Evolutionary conservation across 805 yeast genomes (phyloP).

Genomic region (Suhomyces sp.): DNA sequence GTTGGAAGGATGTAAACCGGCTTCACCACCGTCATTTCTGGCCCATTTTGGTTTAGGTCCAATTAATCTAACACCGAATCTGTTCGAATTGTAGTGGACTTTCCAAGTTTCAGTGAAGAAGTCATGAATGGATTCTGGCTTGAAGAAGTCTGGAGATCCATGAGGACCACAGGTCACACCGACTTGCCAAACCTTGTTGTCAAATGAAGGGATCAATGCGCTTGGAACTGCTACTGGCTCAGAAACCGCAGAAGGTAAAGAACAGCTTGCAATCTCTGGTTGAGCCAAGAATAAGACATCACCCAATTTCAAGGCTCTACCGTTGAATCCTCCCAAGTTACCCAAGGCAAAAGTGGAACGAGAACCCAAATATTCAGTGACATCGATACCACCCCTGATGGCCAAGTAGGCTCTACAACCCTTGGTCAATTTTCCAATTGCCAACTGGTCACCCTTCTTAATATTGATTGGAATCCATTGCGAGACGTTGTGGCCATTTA

Average conservation of each 20-base stretch:
- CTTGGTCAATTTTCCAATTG: constrained; percentile 72
- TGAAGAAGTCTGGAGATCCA: constrained; percentile 94
- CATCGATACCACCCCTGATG: constrained; percentile 90
- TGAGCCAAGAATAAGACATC: constrained; percentile 87
- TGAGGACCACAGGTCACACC: constrained; percentile 98
- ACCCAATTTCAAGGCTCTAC: constrained; percentile 86
- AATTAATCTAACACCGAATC: constrained; percentile 91
- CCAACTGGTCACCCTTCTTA: constrained; percentile 70
- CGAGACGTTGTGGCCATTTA: constrained; percentile 54
- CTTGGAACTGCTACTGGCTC: constrained; percentile 60
- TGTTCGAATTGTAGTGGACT: constrained; percentile 93
- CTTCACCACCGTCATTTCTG: constrained; percentile 94
- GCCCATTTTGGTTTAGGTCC: constrained; percentile 99
- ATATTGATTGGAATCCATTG: constrained; percentile 75
- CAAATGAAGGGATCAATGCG: constrained; percentile 53
- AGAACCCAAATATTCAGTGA: constrained; percentile 91
- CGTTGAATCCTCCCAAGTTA: constrained; percentile 90
- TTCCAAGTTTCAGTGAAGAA: constrained; percentile 85
- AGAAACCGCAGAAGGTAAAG: constrained; percentile 68
- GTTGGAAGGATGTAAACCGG: constrained; percentile 97
- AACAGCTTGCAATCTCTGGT: constrained; percentile 62
- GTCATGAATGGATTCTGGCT: constrained; percentile 64
- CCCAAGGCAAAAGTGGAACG: constrained; percentile 95
- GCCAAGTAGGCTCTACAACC: constrained; percentile 93
- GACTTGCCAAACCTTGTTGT: constrained; percentile 65